Conservation (phyloP, 345 rosid species). For the Aethionema arabicum region DNA sequence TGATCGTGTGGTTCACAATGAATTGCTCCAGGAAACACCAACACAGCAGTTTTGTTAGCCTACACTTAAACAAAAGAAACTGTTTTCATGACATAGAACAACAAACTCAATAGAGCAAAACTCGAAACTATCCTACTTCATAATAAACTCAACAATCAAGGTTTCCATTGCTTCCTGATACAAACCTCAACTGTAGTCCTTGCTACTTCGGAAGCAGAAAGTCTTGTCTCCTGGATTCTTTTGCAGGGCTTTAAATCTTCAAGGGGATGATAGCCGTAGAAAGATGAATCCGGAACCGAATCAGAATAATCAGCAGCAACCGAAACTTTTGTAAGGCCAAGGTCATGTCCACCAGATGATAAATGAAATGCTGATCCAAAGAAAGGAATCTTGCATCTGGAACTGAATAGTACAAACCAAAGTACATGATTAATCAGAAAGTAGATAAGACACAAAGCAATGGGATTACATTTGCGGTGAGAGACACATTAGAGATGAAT, state of each 20-base stretch:
- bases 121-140: background rate
- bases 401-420: slow-evolving; percentile 35
- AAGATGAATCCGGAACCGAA: slow-evolving; percentile 86
- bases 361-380: slow-evolving; percentile 58
- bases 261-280: slow-evolving; percentile 87
- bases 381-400: slow-evolving; percentile 50
- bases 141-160: slow-evolving; percentile 9
- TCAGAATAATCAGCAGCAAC: slow-evolving; percentile 99
- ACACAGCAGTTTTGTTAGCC: slow-evolving; percentile 73
- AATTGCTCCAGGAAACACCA: slow-evolving; percentile 80
- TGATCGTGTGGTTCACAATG: slow-evolving; percentile 88
- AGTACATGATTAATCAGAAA: background rate
- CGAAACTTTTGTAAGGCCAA: slow-evolving; percentile 65
- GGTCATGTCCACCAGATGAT: slow-evolving; percentile 53
- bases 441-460: background rate
- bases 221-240: slow-evolving; percentile 64
- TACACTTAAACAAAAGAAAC: slow-evolving; percentile 31
- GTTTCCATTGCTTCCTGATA: slow-evolving; percentile 1
- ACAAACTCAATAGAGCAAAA: slow-evolving; percentile 16
- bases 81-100: background rate
- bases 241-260: slow-evolving; percentile 69
- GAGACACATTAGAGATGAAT: background rate
- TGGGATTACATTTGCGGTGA: background rate
- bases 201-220: slow-evolving; percentile 73
- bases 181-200: slow-evolving; percentile 85